phyloP scores from a whole-genome alignment of 306 rosid genomes.

The Pyrus pyrifolia region DNA sequence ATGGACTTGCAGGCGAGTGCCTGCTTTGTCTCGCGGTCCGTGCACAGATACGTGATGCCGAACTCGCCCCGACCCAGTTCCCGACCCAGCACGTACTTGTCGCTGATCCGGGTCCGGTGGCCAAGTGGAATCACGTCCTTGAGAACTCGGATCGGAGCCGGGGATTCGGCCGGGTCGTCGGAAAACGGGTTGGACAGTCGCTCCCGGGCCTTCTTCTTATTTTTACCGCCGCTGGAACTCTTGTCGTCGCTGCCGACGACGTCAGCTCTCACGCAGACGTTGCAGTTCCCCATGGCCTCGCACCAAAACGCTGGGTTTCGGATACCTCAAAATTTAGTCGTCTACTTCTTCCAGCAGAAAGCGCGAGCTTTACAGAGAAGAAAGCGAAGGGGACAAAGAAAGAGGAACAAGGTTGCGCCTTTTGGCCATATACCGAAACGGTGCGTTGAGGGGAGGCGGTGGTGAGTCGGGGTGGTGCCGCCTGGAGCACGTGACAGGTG shows the following conservation, averaged over 20 bases:
- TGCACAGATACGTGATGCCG: constrained; percentile 87
- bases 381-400: background rate
- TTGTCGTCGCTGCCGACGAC: constrained; percentile 19
- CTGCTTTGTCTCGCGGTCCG: constrained; percentile 78
- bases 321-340: background rate
- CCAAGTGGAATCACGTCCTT: constrained; percentile 67
- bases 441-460: background rate
- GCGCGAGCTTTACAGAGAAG: background rate
- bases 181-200: constrained; percentile 45
- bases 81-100: constrained; percentile 78
- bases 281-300: constrained; percentile 74
- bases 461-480: constrained; percentile 3
- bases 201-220: constrained; percentile 34
- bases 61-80: constrained; percentile 98
- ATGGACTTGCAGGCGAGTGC: constrained; percentile 92
- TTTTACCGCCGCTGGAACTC: background rate
- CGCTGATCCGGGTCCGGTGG: constrained; percentile 69
- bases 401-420: background rate
- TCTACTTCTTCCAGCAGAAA: background rate
- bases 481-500: background rate
- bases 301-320: background rate
- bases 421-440: background rate
- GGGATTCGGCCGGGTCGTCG: constrained; percentile 34
- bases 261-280: constrained; percentile 50
- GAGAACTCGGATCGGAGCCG: constrained; percentile 79